Conservation (phyloP, 1,139 yeast species). For the Dujonia santamariae region DNA sequence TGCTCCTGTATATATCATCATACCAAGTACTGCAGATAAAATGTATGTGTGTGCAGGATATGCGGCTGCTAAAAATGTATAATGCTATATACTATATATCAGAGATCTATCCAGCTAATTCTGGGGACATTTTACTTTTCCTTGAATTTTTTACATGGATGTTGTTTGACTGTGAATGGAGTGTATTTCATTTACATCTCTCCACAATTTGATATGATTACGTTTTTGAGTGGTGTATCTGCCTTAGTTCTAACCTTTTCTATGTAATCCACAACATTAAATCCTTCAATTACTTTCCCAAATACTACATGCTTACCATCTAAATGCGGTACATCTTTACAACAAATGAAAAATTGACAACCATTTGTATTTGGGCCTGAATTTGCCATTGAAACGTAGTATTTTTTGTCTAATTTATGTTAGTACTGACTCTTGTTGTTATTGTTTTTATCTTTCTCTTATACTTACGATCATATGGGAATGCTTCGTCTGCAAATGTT, state of each 20-base stretch:
- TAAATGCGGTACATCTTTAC: conserved; percentile 29
- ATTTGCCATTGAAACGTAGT: conserved; percentile 36
- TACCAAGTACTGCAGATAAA: no score
- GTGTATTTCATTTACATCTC: conserved; percentile 14
- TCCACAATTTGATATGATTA: conserved; percentile 25
- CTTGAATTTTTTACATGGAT: no score
- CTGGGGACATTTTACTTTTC: no score
- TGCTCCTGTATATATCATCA: no score
- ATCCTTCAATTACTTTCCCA: conserved; percentile 47
- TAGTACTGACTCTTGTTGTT: conserved; percentile 28
- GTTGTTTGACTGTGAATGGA: no score
- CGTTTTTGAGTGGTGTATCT: conserved; percentile 24
- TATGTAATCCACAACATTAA: conserved; percentile 34
- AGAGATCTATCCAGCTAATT: no score
- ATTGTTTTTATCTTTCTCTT: no score
- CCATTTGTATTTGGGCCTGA: conserved; percentile 42
- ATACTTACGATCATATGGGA: conserved; percentile 43
- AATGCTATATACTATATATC: no score
- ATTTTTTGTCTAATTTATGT: conserved; percentile 15
- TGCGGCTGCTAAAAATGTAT: no score
- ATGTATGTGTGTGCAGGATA: no score
- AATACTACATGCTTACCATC: conserved; percentile 59
- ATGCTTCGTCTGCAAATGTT: conserved; percentile 31
- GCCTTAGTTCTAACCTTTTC: conserved; percentile 18
- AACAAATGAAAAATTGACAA: conserved; percentile 39